Evolutionary conservation across 139 green algal species (phyloP).

Genomic region (Chlamydomonas sphaeroides): DNA sequence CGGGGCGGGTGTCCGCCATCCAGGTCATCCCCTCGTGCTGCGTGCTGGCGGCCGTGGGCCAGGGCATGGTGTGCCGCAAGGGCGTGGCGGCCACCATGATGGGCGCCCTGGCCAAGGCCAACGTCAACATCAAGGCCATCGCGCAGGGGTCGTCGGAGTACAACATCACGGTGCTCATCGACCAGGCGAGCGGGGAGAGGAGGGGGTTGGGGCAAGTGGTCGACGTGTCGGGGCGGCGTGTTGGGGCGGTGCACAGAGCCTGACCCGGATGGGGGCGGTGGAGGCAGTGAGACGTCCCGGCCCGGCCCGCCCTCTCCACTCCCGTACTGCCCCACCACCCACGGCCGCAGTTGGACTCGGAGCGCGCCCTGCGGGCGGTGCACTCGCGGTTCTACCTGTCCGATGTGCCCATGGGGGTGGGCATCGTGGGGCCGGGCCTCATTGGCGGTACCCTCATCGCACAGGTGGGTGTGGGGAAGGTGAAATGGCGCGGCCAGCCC

Average conservation of each 20-base stretch:
- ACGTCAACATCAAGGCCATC: slow-evolving; percentile 93
- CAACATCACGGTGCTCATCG: slow-evolving; percentile 98
- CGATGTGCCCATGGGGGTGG: slow-evolving; percentile 88
- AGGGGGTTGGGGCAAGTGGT: no score
- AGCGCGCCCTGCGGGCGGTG: slow-evolving; percentile 85
- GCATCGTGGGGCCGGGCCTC: slow-evolving; percentile 90
- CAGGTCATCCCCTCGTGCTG: slow-evolving; percentile 85
- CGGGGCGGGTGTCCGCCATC: slow-evolving; percentile 80
- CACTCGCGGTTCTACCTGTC: slow-evolving; percentile 96
- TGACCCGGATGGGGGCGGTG: no score
- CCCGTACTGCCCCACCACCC: no score
- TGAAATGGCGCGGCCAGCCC: no score
- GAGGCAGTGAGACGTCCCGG: no score
- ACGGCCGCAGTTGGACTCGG: slow-evolving; percentile 45
- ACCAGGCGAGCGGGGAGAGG: slow-evolving; percentile 59
- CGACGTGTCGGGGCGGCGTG: no score
- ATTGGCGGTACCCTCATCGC: slow-evolving; percentile 91
- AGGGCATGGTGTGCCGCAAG: slow-evolving; percentile 88
- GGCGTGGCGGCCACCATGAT: slow-evolving; percentile 95
- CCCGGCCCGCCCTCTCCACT: no score
- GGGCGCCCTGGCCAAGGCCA: slow-evolving; percentile 91
- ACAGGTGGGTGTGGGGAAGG: no score
- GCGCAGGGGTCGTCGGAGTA: slow-evolving; percentile 95
- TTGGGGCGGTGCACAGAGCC: no score
- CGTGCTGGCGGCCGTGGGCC: slow-evolving; percentile 93